These are phyloP conservation scores for Lyophyllum shimeji DNA, from an alignment of 768 basidiomycete genomes.

Conservation along the genomic window DNA sequence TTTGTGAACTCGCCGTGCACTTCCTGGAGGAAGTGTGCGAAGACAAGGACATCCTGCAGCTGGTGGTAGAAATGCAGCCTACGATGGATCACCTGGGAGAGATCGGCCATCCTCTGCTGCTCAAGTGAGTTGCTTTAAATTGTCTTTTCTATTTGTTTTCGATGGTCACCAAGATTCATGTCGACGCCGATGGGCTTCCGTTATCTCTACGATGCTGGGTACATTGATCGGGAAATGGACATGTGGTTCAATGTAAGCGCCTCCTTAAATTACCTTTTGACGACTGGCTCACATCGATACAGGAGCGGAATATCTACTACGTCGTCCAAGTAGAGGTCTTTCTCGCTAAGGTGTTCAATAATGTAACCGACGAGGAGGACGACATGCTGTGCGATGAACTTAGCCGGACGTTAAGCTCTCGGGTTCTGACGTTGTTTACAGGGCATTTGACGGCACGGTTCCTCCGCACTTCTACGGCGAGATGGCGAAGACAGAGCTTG, in stretches of 20 bases:
- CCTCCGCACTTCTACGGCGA: constrained; percentile 98
- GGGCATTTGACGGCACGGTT: constrained; percentile 82
- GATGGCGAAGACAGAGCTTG: constrained; percentile 94
- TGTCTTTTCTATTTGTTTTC: not conserved
- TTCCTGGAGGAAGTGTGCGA: constrained; percentile 91
- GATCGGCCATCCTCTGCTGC: constrained; percentile 81
- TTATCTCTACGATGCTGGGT: constrained; percentile 88
- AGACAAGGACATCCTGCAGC: constrained; percentile 75
- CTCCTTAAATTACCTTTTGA: not conserved
- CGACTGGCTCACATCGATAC: constrained; percentile 2
- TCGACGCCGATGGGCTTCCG: constrained; percentile 91
- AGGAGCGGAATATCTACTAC: constrained; percentile 94
- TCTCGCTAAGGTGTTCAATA: constrained; percentile 75
- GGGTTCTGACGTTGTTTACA: constrained; percentile 22
- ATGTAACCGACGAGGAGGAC: constrained; percentile 61
- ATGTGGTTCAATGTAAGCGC: constrained; percentile 87
- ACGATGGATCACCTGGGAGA: constrained; percentile 95
- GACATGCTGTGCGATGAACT: constrained; percentile 48
- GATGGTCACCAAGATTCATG: constrained; percentile 67
- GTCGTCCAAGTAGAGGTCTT: constrained; percentile 94
- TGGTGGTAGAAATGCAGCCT: constrained; percentile 93
- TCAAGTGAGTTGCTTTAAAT: constrained; percentile 59
- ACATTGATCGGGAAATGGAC: constrained; percentile 94
- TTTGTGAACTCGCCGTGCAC: constrained; percentile 87
- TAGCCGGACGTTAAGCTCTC: not conserved